Evolutionary conservation across 768 basidiomycete species (phyloP), one percentile per base, ranked within the genome.

Genomic region (Lyophyllum shimeji): DNA sequence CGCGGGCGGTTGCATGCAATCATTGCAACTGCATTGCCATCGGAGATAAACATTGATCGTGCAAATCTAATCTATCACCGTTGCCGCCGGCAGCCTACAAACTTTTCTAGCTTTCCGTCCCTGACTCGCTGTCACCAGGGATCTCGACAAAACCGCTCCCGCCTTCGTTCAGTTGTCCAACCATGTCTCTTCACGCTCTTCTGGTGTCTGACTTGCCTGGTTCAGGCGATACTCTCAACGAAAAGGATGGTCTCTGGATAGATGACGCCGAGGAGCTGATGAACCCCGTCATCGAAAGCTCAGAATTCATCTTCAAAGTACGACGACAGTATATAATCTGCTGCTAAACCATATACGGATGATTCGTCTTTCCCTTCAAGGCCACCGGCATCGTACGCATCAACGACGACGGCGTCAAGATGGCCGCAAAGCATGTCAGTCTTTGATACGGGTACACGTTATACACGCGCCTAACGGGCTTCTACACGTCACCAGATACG

Each of bases 401-500:
- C 51, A 79, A 83, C 65, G 76, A 80, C 20, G 70, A 76, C 7
- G 87, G 86, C n/a, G 79, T 90, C 24, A 75, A 75, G 60, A 70
- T 72, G 48, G 89, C 88, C 31, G 89, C 89, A n/a, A 76, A 76
- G 72, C 80, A 86, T 65, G 89, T 89, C 66, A 64, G 76, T 71
- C 52, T 40, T 20, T 7, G 39, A 33, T 24, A 44, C 31, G 53
- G 31, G 34, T 39, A 29, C 29, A 34, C 54, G 45, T 34, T 39
- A 54, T 59, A 42, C 39, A 50, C 43, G 7, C 50, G 47, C 42
- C 46, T 24, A 50, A 53, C 15, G 46, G 46, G 51, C 27, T 61
- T 33, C 55, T 51, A 23, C 39, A 15, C 40, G 33, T 9, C 33
- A 49, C 37, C n/a, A 92, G 91, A 88, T 93, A 50, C 79, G 77